phyloP scores from a whole-genome alignment of 306 rosid genomes.

The Vicia faba region DNA sequence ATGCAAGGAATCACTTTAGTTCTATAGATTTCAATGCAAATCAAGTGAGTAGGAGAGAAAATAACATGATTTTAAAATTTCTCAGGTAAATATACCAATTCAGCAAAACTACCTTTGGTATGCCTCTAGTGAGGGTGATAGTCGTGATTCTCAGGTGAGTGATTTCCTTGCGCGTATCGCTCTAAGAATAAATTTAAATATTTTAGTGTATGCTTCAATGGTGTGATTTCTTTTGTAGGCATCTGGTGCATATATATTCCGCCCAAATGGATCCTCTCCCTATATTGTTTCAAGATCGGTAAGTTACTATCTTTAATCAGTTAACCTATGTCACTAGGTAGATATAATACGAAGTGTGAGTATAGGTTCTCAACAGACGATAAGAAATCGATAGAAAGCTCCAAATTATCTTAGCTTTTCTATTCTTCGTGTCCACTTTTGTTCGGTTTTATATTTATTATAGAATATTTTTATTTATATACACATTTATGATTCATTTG shows the following conservation, averaged over 20 bases:
- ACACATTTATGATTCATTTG: not conserved
- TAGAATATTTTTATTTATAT: not conserved
- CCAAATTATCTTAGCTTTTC: slow-evolving; percentile 2
- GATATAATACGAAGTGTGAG: slow-evolving; percentile 4
- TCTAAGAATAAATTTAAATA: slow-evolving; percentile 16
- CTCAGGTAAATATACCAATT: slow-evolving; percentile 79
- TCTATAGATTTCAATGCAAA: no score
- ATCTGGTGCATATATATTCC: slow-evolving; percentile 89
- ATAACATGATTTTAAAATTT: slow-evolving; percentile 31
- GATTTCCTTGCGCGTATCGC: slow-evolving; percentile 21
- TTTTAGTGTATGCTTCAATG: slow-evolving; percentile 17
- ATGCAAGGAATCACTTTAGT: no score
- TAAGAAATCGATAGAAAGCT: not conserved
- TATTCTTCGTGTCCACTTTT: slow-evolving; percentile 12
- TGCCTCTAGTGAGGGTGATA: slow-evolving; percentile 46
- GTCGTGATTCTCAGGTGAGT: slow-evolving; percentile 45
- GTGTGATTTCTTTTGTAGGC: slow-evolving; percentile 44
- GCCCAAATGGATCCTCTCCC: slow-evolving; percentile 70
- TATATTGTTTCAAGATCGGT: slow-evolving; percentile 78
- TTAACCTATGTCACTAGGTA: slow-evolving; percentile 8
- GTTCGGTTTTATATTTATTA: slow-evolving; percentile 5
- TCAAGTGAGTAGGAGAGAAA: slow-evolving; percentile 17
- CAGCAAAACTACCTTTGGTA: slow-evolving; percentile 90
- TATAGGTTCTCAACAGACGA: slow-evolving; percentile 4
- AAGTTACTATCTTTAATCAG: slow-evolving; percentile 38